phyloP scores from a whole-genome alignment of 2,329 filamentous ascomycete genomes.

The Fusarium beomiforme region DNA sequence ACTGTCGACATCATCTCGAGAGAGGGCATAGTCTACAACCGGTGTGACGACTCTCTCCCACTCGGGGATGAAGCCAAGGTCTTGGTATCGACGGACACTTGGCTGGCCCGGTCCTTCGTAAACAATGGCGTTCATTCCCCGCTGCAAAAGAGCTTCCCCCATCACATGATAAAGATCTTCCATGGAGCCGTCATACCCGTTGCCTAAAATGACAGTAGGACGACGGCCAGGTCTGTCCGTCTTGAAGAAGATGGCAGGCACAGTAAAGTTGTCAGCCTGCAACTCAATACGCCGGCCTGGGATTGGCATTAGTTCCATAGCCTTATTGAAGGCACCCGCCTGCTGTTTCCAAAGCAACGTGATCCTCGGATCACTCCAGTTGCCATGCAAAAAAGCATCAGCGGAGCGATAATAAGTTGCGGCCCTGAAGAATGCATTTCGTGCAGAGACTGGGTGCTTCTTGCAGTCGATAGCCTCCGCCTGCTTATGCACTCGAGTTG shows the following conservation, averaged over 20 bases:
- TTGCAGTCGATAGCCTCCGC: slow-evolving; percentile 30
- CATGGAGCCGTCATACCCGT: slow-evolving; percentile 55
- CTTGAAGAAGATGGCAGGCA: slow-evolving; percentile 51
- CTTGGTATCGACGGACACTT: slow-evolving; percentile 52
- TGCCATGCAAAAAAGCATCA: slow-evolving; percentile 54
- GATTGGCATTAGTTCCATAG: slow-evolving; percentile 47
- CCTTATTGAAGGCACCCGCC: slow-evolving; percentile 51
- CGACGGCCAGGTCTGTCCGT: slow-evolving; percentile 29
- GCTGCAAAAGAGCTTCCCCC: slow-evolving; percentile 48
- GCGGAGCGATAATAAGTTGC: slow-evolving; percentile 55
- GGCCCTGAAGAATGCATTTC: slow-evolving; percentile 48
- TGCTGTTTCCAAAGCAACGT: slow-evolving; percentile 50
- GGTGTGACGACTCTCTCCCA: slow-evolving; percentile 55
- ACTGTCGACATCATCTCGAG: slow-evolving; percentile 44
- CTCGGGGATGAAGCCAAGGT: slow-evolving; percentile 55
- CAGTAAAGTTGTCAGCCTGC: slow-evolving; percentile 43
- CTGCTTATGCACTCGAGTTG: slow-evolving; percentile 32
- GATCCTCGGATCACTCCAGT: slow-evolving; percentile 54
- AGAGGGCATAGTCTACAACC: slow-evolving; percentile 51
- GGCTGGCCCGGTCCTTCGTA: slow-evolving; percentile 60
- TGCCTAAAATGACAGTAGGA: slow-evolving; percentile 55
- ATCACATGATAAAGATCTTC: slow-evolving; percentile 55
- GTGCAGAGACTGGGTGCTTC: slow-evolving; percentile 41
- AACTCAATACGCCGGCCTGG: slow-evolving; percentile 50
- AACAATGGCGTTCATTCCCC: slow-evolving; percentile 56